Conservation (phyloP, 192 early-diverging fungal species). For the Funneliformis mosseae region DNA sequence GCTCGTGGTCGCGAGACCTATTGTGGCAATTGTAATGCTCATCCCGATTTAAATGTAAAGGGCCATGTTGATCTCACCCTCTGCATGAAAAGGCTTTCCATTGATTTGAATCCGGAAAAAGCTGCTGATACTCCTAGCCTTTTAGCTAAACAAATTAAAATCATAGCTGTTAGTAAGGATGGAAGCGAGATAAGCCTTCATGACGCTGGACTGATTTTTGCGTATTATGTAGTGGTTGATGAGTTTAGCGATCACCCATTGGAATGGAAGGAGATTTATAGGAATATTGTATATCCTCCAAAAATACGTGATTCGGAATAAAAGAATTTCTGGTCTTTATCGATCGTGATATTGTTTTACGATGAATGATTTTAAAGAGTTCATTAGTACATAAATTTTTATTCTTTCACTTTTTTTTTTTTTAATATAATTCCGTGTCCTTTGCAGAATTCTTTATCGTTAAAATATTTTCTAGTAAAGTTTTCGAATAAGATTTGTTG, state of each 20-base stretch:
- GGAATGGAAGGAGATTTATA: too few relatives aligned
- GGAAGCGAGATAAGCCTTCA: constrained; percentile 13
- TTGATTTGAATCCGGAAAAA: neutral
- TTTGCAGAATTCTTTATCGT: too few relatives aligned
- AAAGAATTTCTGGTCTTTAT: too few relatives aligned
- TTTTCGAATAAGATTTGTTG: too few relatives aligned
- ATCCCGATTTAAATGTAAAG: neutral
- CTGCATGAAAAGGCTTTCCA: constrained; percentile 13
- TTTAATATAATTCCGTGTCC: too few relatives aligned
- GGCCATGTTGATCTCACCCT: constrained; percentile 11
- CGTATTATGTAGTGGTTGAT: constrained; percentile 10
- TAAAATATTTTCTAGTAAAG: too few relatives aligned
- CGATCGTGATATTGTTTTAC: too few relatives aligned
- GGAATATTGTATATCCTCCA: too few relatives aligned
- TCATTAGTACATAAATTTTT: too few relatives aligned
- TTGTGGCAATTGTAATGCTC: neutral
- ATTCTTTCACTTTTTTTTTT: too few relatives aligned
- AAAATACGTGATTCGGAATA: too few relatives aligned
- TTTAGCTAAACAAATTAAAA: neutral
- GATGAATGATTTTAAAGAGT: too few relatives aligned
- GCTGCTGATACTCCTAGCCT: neutral
- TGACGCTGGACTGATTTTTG: constrained; percentile 4
- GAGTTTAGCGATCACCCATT: neutral
- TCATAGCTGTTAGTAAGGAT: constrained; percentile 5
- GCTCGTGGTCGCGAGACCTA: neutral